Conservation (phyloP, 108 stramenopile genomes). For the Cyclotella sp. region DNA sequence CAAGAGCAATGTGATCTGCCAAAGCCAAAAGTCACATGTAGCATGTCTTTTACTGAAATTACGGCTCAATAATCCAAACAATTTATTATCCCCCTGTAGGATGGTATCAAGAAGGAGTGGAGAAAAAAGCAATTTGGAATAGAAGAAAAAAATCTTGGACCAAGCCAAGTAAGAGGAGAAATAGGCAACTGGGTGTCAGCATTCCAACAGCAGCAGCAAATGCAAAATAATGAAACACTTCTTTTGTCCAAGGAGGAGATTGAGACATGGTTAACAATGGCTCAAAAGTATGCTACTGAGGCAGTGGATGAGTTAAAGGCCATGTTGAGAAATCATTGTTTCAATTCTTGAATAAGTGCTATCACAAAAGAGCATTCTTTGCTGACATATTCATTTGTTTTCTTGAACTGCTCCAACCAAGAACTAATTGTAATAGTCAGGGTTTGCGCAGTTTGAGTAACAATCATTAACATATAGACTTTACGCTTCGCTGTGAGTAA, state of each 20-base stretch:
- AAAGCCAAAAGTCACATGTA: conserved; percentile 36
- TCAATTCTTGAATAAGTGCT: conserved; percentile 32
- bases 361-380: too few species aligned
- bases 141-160: conserved; percentile 15
- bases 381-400: too few species aligned
- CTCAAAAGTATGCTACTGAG: conserved; percentile 71
- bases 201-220: not conserved
- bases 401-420: too few species aligned
- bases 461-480: not conserved
- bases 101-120: conserved; percentile 44
- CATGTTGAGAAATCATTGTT: conserved; percentile 83
- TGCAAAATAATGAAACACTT: conserved; percentile 23
- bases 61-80: conserved; percentile 76
- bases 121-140: conserved; percentile 22
- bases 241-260: conserved; percentile 84
- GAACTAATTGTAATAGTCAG: too few species aligned
- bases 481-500: not conserved
- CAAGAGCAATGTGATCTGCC: not conserved
- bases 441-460: too few species aligned
- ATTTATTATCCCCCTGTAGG: conserved; percentile 62
- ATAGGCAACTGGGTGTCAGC: conserved; percentile 10
- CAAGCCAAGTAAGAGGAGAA: conserved; percentile 42
- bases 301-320: conserved; percentile 79
- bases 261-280: conserved; percentile 75
- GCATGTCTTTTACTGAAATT: conserved; percentile 78